Evolutionary conservation across 768 basidiomycete species (phyloP).

Genomic region (Galerina marginata): DNA sequence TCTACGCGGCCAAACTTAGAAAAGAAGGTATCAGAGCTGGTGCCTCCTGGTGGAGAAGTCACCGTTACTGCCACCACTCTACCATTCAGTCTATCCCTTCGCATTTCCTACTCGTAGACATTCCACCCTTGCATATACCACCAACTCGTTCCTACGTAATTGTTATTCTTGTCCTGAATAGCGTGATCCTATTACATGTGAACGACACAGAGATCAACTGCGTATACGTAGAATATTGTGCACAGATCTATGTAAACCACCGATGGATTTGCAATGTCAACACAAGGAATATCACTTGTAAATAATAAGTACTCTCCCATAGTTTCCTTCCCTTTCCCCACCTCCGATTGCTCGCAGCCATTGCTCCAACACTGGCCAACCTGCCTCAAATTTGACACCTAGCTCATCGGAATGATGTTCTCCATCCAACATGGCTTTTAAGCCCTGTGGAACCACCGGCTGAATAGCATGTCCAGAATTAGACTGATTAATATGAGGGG

Average conservation of each 20-base stretch:
- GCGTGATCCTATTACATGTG: not conserved
- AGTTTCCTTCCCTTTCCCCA: slow-evolving; percentile 66
- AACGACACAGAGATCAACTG: too few relatives aligned
- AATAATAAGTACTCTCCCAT: slow-evolving; percentile 78
- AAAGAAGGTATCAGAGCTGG: slow-evolving; percentile 84
- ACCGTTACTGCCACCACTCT: slow-evolving; percentile 87
- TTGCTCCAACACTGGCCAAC: slow-evolving; percentile 81
- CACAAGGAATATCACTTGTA: slow-evolving; percentile 56
- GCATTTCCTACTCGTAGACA: slow-evolving; percentile 54
- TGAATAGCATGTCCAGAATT: slow-evolving; percentile 29
- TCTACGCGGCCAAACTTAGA: slow-evolving; percentile 90
- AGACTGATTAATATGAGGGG: slow-evolving; percentile 41
- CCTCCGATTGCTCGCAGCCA: slow-evolving; percentile 71
- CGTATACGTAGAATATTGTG: not conserved
- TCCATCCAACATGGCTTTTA: slow-evolving; percentile 76
- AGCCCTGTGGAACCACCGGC: slow-evolving; percentile 57
- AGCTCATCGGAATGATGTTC: slow-evolving; percentile 94
- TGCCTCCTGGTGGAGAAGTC: slow-evolving; percentile 77
- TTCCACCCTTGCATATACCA: not conserved
- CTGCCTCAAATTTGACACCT: slow-evolving; percentile 78
- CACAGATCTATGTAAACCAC: too few relatives aligned
- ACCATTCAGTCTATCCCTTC: slow-evolving; percentile 83
- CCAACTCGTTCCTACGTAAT: not conserved
- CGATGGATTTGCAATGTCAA: not conserved
- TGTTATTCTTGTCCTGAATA: not conserved